Evolutionary conservation across 805 yeast genomes (phyloP), one percentile per base, ranked within the genome.

Genomic region (Barnettozyma wickerhamii): DNA sequence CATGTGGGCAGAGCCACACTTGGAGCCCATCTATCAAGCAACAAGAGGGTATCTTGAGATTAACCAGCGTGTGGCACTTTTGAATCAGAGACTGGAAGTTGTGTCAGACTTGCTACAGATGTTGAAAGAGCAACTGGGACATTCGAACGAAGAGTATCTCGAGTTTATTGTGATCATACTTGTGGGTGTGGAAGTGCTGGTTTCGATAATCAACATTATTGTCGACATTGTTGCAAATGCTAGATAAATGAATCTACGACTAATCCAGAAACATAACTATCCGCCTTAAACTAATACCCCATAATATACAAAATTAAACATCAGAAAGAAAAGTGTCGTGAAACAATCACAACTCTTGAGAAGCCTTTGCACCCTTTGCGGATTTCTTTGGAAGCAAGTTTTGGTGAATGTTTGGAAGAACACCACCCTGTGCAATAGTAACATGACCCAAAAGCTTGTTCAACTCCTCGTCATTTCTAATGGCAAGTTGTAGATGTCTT

Each of bases 1-100:
- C 43, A 89, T 93, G 96, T 93, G 99, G 99, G 80, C 97, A 0
- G 98, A 93, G 60, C 99, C 99, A 2, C 96, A 90, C 56, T 69
- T 93, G 46, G 99, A 93, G 59, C 99, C 99, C 1, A 89, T 91
- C 39, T 93, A 93, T 64, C 97, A 90, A 62, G 97, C 98, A 0
- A 89, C 95, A 3, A 77, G 98, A 60, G 96, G 97, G 1, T 91
- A 91, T 62, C 64, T 93, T 47, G 99, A 93, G 57, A 93, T 93
- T 52, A 90, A 90, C 58, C 98, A 91, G 64, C 69, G 99, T 35
- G 98, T 91, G 0, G 82, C 89, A 19, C 67, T 93, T 42, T 67
- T 93, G 40, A 93, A 93, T 58, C 96, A 93, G 59, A 73, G 99
- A 49, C 65, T 93, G 24, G 99, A 93, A 59, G 98, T 93, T 13